Conservation (phyloP, 2,329 filamentous ascomycete genomes). For the Phoma sp. region DNA sequence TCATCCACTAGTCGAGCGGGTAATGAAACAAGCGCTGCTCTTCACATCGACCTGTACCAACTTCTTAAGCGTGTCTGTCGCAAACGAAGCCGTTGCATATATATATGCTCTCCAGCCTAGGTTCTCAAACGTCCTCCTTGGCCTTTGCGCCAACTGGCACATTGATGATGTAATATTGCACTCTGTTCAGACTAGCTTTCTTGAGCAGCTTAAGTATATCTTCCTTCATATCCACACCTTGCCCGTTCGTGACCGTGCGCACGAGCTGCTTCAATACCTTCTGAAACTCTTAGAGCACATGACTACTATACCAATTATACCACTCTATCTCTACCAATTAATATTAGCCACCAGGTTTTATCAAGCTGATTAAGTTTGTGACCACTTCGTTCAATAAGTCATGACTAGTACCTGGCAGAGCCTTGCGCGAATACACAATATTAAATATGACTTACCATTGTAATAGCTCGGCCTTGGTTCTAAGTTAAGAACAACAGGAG, state of each 20-base stretch:
- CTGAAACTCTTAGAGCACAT: conserved; percentile 8
- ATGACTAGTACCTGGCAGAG: conserved; percentile 19
- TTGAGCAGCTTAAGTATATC: conserved; percentile 14
- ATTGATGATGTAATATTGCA: conserved; percentile 11
- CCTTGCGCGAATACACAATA: conserved; percentile 25
- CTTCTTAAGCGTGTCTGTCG: conserved; percentile 16
- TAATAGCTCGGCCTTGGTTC: conserved; percentile 20
- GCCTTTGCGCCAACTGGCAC: conserved; percentile 16
- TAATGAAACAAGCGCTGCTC: not conserved
- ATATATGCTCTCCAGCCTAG: conserved; percentile 19
- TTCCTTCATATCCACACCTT: conserved; percentile 21
- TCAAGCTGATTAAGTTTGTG: conserved; percentile 18
- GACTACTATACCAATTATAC: conserved; percentile 16
- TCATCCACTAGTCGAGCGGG: not conserved
- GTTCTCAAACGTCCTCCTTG: conserved; percentile 14
- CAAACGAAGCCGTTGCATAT: conserved; percentile 17
- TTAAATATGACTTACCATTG: conserved; percentile 20
- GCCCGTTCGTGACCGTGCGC: conserved; percentile 17
- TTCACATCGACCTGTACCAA: too few relatives aligned
- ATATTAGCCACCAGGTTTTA: conserved; percentile 24
- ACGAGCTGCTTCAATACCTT: conserved; percentile 16
- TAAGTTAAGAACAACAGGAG: conserved; percentile 9
- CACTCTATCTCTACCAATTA: conserved; percentile 25
- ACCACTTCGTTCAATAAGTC: conserved; percentile 15
- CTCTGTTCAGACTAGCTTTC: too few relatives aligned